Percentiles rank a stretch among this genome's conserved stretches.
Conservation (phyloP, 257 asterid species). For the Schizonepeta tenuifolia region DNA sequence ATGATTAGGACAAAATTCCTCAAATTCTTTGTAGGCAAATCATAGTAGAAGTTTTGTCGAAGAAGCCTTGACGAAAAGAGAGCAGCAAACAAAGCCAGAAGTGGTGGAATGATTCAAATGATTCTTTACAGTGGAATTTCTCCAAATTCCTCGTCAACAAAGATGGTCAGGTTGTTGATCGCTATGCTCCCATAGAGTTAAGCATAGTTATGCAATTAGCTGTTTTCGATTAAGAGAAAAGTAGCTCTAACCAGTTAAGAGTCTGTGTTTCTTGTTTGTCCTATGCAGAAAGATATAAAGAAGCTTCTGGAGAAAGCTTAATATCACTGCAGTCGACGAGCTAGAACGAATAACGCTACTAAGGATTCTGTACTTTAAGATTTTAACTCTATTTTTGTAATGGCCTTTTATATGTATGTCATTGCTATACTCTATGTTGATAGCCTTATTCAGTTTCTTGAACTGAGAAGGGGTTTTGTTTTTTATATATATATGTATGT, state of each 20-base stretch:
- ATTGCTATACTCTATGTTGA: not conserved
- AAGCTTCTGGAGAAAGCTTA: slow-evolving; percentile 67
- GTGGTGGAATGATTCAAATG: too few relatives aligned
- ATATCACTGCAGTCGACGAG: slow-evolving; percentile 2
- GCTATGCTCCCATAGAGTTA: slow-evolving; percentile 93
- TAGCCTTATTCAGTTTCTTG: not conserved
- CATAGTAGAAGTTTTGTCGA: slow-evolving; percentile 82
- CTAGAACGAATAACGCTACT: slow-evolving; percentile 26
- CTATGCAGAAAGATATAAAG: slow-evolving; percentile 91
- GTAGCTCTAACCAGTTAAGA: not conserved
- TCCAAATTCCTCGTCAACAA: slow-evolving; percentile 81
- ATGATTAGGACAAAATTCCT: not conserved
- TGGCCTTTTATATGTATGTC: not conserved
- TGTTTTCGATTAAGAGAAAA: not conserved
- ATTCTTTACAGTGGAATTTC: too few relatives aligned
- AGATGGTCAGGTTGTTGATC: slow-evolving; percentile 81
- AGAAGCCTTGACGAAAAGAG: too few relatives aligned
- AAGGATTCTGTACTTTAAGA: slow-evolving; percentile 3
- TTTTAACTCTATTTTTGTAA: slow-evolving; percentile 12
- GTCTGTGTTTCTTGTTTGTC: not conserved
- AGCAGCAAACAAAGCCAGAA: too few relatives aligned
- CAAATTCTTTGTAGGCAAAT: slow-evolving; percentile 54
- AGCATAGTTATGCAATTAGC: not conserved
- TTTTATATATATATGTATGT: too few relatives aligned
- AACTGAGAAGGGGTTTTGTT: not conserved